Percentiles rank a stretch among this genome's conserved stretches.
Evolutionary conservation across 805 yeast genomes (phyloP).

Genomic region (Scheffersomyces ergatensis): DNA sequence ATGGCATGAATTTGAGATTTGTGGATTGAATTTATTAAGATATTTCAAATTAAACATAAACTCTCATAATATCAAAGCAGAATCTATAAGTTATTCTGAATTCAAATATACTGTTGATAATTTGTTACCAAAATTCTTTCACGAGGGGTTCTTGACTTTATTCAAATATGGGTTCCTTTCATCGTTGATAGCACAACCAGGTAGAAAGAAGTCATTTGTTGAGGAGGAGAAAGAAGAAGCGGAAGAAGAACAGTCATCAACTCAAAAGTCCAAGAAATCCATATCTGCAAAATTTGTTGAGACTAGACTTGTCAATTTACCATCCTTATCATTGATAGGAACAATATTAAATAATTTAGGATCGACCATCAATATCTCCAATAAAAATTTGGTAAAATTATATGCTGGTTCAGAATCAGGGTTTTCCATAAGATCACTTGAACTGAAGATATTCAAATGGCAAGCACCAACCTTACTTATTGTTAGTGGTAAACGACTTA

Average conservation of each 20-base stretch:
- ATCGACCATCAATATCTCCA: constrained; percentile 36
- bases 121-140: constrained; percentile 15
- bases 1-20: constrained; percentile 43
- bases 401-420: constrained; percentile 77
- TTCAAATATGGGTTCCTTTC: constrained; percentile 29
- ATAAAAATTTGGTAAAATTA: constrained; percentile 53
- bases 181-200: constrained; percentile 6
- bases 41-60: constrained; percentile 36
- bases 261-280: not conserved
- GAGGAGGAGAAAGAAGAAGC: not conserved
- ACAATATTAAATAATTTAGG: constrained; percentile 21
- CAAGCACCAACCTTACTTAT: constrained; percentile 77
- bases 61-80: not conserved
- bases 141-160: constrained; percentile 15
- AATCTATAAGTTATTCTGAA: not conserved
- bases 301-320: constrained; percentile 40
- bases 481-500: constrained; percentile 60
- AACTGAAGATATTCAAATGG: constrained; percentile 85
- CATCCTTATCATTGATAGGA: constrained; percentile 38
- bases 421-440: constrained; percentile 84
- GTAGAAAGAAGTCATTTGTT: not conserved
- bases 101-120: constrained; percentile 13
- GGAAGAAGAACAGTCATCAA: not conserved
- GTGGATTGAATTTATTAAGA: constrained; percentile 46
- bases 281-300: constrained; percentile 8